These are phyloP conservation scores for Myrmaecium sp. DNA, from an alignment of 2,329 filamentous ascomycete species.

Conservation along the genomic window DNA sequence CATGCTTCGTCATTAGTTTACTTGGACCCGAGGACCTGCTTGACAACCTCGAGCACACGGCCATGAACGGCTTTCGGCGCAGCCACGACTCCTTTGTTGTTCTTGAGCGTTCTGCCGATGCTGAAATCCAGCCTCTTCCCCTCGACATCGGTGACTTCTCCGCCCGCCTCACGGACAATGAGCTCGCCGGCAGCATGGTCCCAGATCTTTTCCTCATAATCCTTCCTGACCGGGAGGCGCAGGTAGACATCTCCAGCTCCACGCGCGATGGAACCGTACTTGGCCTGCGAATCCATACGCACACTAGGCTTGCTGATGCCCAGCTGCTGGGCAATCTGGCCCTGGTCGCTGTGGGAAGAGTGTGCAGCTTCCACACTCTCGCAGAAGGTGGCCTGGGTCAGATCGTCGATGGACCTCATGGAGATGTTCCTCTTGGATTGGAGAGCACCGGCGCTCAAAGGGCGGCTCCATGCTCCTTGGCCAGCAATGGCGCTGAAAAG, in stretches of 20 bases:
- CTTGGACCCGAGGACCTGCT: constrained; percentile 50
- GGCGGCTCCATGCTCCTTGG: constrained; percentile 63
- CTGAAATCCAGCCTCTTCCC: constrained; percentile 78
- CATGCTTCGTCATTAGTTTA: constrained; percentile 3
- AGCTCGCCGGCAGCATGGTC: constrained; percentile 92
- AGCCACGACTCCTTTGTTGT: constrained; percentile 89
- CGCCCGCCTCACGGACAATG: constrained; percentile 86
- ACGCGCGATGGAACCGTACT: constrained; percentile 88
- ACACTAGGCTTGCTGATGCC: constrained; percentile 83
- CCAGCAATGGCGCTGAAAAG: constrained; percentile 73
- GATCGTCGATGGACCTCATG: constrained; percentile 62
- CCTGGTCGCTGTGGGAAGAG: constrained; percentile 77
- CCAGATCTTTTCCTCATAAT: constrained; percentile 99
- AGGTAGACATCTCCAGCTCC: constrained; percentile 93
- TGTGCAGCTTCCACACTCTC: constrained; percentile 91
- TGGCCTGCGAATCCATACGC: constrained; percentile 94
- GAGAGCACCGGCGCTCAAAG: constrained; percentile 43
- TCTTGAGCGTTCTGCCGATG: constrained; percentile 65
- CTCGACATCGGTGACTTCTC: constrained; percentile 74
- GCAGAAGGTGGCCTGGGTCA: constrained; percentile 77
- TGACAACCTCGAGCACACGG: constrained; percentile 64
- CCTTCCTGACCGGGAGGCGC: constrained; percentile 64
- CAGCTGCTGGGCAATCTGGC: constrained; percentile 63
- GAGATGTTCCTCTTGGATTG: constrained; percentile 45
- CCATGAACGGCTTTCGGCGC: constrained; percentile 61